Evolutionary conservation across 495 filamentous ascomycete species (phyloP), one percentile per base, ranked within the genome.

Genomic region (Neurospora sp.): DNA sequence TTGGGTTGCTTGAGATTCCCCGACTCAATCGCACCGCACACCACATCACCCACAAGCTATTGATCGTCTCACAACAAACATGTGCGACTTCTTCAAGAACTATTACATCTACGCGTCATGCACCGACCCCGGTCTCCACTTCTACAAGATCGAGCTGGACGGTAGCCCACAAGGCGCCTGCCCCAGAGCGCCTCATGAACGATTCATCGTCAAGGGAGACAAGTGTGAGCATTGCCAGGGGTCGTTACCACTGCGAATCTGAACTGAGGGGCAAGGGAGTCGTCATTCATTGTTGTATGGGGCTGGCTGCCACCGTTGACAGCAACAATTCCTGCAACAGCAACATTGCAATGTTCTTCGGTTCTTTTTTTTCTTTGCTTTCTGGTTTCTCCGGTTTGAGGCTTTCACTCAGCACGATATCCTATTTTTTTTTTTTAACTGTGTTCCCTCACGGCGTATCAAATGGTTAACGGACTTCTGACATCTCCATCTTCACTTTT

Each of bases 71-170:
- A 27, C 11, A 8, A 62, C 74, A 82, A 86, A 79, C 73, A 94
- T 94, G 92, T 94, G 92, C 86, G 88, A 92, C 82, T 91, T 89
- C 79, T 91, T 88, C 81, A 91, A 90, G 76, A 92, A 91, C 81
- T 92, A 89, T 79, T 92, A 92, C 81, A 89, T 94, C 83, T 92
- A 92, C 83, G 90, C 89, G 72, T 85, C 85, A 27, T 94, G 92
- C 77, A 81, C 85, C 46, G 88, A 92, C 73, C 91, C 90, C 12
- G 85, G 85, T 70, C 83, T 86, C 18, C 92, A 94, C 81, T 91
- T 92, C 80, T 88, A 92, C 77, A 84, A 88, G 72, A 92, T 89
- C 12, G 85, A 85, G 8, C 78, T 90, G 69, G 92, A 94, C 74
- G 90, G 90, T 41, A 86, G 83, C 76, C 86, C 87, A 77, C 87